Base-by-base conservation (phyloP, 108 stramenopile genomes). In the Mediolabrus comicus region DNA sequence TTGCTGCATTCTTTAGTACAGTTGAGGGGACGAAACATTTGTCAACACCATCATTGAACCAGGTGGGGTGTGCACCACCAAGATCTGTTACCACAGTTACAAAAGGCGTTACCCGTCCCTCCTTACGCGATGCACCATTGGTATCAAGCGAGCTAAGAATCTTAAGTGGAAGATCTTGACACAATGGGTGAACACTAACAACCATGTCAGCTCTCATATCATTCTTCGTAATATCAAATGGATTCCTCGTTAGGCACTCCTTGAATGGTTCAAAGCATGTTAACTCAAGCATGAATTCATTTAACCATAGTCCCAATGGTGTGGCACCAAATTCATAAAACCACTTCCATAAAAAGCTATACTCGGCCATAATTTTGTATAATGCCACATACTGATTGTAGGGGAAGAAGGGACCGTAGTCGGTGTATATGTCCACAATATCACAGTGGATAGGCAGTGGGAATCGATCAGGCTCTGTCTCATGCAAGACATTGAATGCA, bases 31-130 rank as follows among this genome's bases (percentile, higher is more conserved):
- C 94, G 69, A 90, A 97, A 61, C 89, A 92, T 35, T 92, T 89
- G 61, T 98, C 97, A 46, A 91, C 95, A 2, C 82, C 73, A 49
- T 81, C 53, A 79, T 95, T 80, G 77, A 95, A 98, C 98, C 98
- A 98, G 5, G 94, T 95, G 35, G 86, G 88, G 69, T 96, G 95
- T 9, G 96, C 98, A 36, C 95, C 90, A 3, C 95, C 97, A 43
- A 98, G 80, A 83, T 98, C 98, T 0, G 98, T 98, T 33, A 97
- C 97, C 16, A 98, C 96, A 14, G 98, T 98, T 27, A 83, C 95
- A 82, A 98, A 98, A 3, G 98, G 98, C 8, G 76, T 79, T 30
- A 41, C 71, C 19, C 75, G 67, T n/a, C 75, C 79, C 46, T 70
- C 77, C 63, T 13, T 69, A 19, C 68, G 53, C 12, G 73, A 75